phyloP scores from a whole-genome alignment of 768 basidiomycete genomes.

The Suillus decipiens region DNA sequence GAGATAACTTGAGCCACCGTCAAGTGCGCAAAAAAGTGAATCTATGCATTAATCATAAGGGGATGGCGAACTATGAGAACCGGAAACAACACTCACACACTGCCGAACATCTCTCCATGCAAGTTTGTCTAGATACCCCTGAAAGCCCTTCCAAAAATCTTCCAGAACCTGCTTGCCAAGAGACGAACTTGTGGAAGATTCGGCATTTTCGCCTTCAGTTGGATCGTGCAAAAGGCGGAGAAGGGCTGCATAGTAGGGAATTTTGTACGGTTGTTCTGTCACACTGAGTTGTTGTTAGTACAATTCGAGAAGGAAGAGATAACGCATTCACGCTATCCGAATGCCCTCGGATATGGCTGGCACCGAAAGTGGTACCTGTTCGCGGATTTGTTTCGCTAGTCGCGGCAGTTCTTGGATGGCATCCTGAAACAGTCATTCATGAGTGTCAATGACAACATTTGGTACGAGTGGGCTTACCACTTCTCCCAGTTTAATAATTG shows the following conservation, averaged over 20 bases:
- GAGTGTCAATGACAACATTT: conserved; percentile 6
- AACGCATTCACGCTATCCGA: conserved; percentile 56
- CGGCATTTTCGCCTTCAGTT: conserved; percentile 37
- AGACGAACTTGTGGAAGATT: conserved; percentile 35
- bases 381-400: conserved; percentile 65
- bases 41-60: conserved; percentile 45
- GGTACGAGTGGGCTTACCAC: conserved; percentile 55
- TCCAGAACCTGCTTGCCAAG: conserved; percentile 76
- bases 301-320: neutral
- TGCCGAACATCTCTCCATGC: conserved; percentile 90
- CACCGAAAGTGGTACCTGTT: conserved; percentile 58
- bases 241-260: conserved; percentile 83
- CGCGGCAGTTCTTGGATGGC: conserved; percentile 67
- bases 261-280: conserved; percentile 93
- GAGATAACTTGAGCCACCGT: conserved; percentile 77
- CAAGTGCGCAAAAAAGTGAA: conserved; percentile 91
- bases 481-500: conserved; percentile 77
- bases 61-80: neutral
- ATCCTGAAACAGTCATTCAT: conserved; percentile 48
- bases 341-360: conserved; percentile 71
- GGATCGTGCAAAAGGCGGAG: conserved; percentile 66
- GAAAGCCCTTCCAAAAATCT: conserved; percentile 91
- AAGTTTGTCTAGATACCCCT: conserved; percentile 82
- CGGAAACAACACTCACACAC: conserved; percentile 57
- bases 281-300: conserved; percentile 48